Base-by-base conservation (phyloP, 345 rosid species). In the Excoecaria cochinchinensis region DNA sequence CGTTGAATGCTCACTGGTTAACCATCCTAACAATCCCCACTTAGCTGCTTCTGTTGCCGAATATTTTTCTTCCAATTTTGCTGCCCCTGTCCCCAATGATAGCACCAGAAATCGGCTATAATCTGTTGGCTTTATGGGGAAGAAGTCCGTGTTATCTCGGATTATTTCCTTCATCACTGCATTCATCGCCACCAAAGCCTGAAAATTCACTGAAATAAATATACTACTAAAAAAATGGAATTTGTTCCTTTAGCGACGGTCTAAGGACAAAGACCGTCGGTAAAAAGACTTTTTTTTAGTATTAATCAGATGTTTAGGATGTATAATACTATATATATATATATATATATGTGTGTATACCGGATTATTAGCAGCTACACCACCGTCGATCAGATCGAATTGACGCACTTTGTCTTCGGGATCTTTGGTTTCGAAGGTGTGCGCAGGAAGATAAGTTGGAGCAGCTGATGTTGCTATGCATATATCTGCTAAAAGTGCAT, bases 331-430 rank as follows among this genome's bases (percentile, higher is more conserved):
- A 8, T 16, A 44, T 72, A 72, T 84, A 53, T n/a, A n/a, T n/a
- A n/a, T n/a, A n/a, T n/a, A n/a, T n/a, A n/a, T n/a, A n/a, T n/a
- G n/a, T n/a, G n/a, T n/a, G n/a, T n/a, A n/a, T 16, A 92, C 86
- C 75, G 89, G 95, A 74, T 91, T 89, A 69, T 91, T 91, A 22
- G 97, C 97, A 7, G 94, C 97, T 15, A 92, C 85, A 52, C 97
- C 94, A 0, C 94, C 94, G 24, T 92, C 97, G 13, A 91, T 82
- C 38, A 91, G 96, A 76, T 92, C 77, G 83, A 83, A 92, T 25
- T 76, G 82, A 73, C 70, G 84, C 8, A 77, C 75, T 16, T 76
- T 73, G 42, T 90, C 90, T 0, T 14, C 62, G 9, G 74, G 38
- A 46, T 83, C 87, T 72, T 76, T 6, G 25, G 82, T 86, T 81